phyloP scores from a whole-genome alignment of 768 basidiomycete genomes.

The Termitomyces sp. region DNA sequence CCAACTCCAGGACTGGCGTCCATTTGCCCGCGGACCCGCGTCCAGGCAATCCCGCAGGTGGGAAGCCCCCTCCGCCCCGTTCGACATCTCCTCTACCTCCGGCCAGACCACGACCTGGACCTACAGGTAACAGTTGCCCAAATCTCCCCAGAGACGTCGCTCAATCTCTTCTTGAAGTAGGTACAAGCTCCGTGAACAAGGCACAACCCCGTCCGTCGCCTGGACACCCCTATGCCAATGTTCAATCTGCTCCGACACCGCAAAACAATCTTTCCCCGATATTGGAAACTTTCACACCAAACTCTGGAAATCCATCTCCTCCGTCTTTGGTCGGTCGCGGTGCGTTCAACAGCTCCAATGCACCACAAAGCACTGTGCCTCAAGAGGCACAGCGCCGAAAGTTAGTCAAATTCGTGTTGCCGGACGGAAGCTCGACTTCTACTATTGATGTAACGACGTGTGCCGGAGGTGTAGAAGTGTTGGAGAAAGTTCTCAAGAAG shows the following conservation, averaged over 20 bases:
- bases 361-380: constrained; percentile 40
- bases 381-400: constrained; percentile 79
- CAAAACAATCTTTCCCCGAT: constrained; percentile 64
- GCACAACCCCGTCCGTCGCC: constrained; percentile 38
- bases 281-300: constrained; percentile 50
- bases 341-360: constrained; percentile 42
- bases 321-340: constrained; percentile 51
- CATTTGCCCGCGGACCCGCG: constrained; percentile 60
- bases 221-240: constrained; percentile 58
- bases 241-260: constrained; percentile 37
- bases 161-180: constrained; percentile 31
- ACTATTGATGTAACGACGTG: constrained; percentile 82
- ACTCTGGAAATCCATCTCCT: constrained; percentile 40
- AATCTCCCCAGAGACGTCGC: constrained; percentile 51
- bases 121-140: constrained; percentile 17
- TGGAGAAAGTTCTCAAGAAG: constrained; percentile 87
- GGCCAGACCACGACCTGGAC: constrained; percentile 20
- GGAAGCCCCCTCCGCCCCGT: constrained; percentile 30
- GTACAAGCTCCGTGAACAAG: constrained; percentile 32
- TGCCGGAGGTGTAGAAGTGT: constrained; percentile 75
- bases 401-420: constrained; percentile 82
- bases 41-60: constrained; percentile 41
- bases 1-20: constrained; percentile 37
- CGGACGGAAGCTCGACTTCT: constrained; percentile 72
- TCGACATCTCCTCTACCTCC: constrained; percentile 40